Evolutionary conservation across 176 grass and related monocot genomes (phyloP).

Genomic region (Lolium rigidum): DNA sequence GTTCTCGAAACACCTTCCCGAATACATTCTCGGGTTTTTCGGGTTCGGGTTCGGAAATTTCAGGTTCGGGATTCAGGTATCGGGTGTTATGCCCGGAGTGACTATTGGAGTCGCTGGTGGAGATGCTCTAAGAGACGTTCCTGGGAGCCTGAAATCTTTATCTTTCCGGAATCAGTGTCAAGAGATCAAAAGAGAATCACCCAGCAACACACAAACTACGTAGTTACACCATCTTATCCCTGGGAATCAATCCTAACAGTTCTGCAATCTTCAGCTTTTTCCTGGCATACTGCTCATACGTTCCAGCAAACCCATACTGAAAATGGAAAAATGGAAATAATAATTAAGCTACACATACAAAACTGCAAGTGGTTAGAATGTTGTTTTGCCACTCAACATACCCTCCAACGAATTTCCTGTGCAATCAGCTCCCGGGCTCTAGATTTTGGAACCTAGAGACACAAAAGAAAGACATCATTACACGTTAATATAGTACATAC

Average conservation of each 20-base stretch:
- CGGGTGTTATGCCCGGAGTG: no score
- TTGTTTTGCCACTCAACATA: not conserved
- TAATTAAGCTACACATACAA: not conserved
- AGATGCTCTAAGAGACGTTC: no score
- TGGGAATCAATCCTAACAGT: conserved; percentile 12
- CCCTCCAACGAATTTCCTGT: conserved; percentile 3
- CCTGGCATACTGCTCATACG: not conserved
- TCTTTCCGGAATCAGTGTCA: not conserved
- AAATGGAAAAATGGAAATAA: not conserved
- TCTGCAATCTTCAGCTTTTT: conserved; percentile 20
- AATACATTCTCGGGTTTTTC: no score
- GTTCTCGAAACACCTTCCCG: no score
- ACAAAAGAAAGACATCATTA: not conserved
- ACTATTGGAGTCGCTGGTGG: no score
- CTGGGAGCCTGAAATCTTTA: not conserved
- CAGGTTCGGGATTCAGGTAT: no score
- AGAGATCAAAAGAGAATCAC: not conserved
- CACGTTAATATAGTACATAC: not conserved
- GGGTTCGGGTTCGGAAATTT: no score
- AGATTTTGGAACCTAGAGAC: not conserved
- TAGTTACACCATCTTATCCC: not conserved
- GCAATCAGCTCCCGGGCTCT: not conserved
- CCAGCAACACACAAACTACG: not conserved
- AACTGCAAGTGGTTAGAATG: conserved; percentile 3
- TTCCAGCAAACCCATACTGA: not conserved